Evolutionary conservation across 345 rosid genomes (phyloP), one percentile per base, ranked within the genome.

Genomic region (Geranium brycei): DNA sequence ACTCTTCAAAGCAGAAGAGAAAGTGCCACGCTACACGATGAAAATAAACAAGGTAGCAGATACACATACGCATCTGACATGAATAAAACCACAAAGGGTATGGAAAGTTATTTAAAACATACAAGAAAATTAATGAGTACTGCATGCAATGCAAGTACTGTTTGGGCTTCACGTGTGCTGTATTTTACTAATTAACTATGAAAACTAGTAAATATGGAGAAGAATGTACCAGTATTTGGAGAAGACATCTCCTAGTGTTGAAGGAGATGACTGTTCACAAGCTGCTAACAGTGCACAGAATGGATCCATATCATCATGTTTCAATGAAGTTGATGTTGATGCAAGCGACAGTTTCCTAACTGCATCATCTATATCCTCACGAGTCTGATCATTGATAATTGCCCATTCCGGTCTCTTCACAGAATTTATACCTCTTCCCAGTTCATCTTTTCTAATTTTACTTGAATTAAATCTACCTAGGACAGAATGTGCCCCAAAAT

Each of bases 161-260:
- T 47, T 8, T 8, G 14, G 13, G 15, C 15, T 47, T 10, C 11
- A 8, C 15, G 3, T 11, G 15, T 8, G 15, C 13, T 47, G 13
- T 47, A 47, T 47, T 47, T 38, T 13, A 47, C 3, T 47, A 10
- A 10, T 47, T 47, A 13, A 11, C 53, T 3, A 13, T 13, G 11
- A 47, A 6, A 47, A 13, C 53, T 47, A 47, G 53, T 47, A 47
- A 47, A 47, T 47, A 10, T 8, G 53, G 1, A 47, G 13, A 47
- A 58, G 56, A 64, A 70, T 92, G 59, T 63, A 93, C 97, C 99
- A 85, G 70, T 85, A 83, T 61, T 83, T 88, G 62, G 96, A 78
- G 79, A 93, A 75, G 28, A 78, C 81, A 62, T 93, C 95, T 62
- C 85, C 57, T 31, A 90, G 72, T 68, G 67, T 78, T 61, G 79